Conservation (phyloP, 768 basidiomycete genomes). For the Candolleomyces eurysporus region DNA sequence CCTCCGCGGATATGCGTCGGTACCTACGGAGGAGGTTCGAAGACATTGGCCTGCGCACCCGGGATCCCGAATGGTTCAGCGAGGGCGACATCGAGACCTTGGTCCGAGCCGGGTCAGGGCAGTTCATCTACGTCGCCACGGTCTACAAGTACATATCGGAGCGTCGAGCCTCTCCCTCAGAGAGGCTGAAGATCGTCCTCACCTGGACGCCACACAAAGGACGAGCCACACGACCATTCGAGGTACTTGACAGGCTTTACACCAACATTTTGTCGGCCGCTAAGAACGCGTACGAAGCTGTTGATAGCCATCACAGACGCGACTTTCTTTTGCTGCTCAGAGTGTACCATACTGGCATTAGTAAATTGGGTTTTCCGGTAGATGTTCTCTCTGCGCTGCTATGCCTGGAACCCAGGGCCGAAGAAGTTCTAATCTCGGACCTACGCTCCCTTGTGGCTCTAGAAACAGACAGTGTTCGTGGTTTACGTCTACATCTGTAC, state of each 20-base stretch:
- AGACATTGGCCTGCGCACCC: not conserved
- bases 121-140: conserved; percentile 5
- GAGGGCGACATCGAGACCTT: not conserved
- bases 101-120: not conserved
- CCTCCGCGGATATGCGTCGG: not conserved
- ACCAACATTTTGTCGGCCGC: no score
- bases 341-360: no score
- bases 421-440: not conserved
- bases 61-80: not conserved
- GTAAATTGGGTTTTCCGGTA: no score
- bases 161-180: not conserved
- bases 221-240: no score
- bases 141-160: not conserved
- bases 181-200: no score
- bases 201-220: no score
- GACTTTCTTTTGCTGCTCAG: no score
- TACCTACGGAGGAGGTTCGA: not conserved
- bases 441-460: not conserved
- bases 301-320: no score
- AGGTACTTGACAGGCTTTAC: no score
- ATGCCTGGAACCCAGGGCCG: not conserved
- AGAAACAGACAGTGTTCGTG: not conserved
- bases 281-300: no score
- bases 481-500: not conserved
- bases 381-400: not conserved